Base-by-base conservation (phyloP, 2,329 filamentous ascomycete genomes). In the Fusarium proliferatum region DNA sequence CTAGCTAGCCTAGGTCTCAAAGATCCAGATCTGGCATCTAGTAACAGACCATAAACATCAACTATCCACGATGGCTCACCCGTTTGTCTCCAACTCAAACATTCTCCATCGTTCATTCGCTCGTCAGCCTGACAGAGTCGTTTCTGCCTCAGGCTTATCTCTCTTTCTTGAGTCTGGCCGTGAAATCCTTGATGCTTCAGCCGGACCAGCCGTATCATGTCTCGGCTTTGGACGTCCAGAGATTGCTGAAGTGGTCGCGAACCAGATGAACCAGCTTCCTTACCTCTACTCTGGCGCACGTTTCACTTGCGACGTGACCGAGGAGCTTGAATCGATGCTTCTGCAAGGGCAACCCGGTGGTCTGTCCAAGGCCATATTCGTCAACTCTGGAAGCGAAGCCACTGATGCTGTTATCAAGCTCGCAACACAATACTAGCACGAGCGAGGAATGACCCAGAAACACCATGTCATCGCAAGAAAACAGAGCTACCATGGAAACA, bases 401-500 rank as follows among this genome's bases (percentile, higher is more conserved):
- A 65, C 43, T 13, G 26, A 58, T 43, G 26, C 49, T 34, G 38
- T 49, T 17, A 49, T 58, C 33, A 58, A 58, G 30, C 64, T 49
- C 9, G 61, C 43, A n/a, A 43, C 43, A 9, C 38, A 58, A 71
- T 88, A 87, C 71, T 85, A 81, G 69, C 77, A 82, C 23, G 85
- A 87, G 55, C 77, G 76, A 7, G 79, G 80, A 13, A 75, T 84
- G 60, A 73, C 80, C 4, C 60, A 83, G 62, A 78, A 85, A 6
- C 73, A 79, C 9, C 80, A 83, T 49, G 83, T 86, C 69, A 84
- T 88, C n/a, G 79, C 82, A 0, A 77, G 86, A 6, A 78, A 80
- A 26, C 84, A 86, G 69, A 82, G 79, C 9, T 88, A 88, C 65
- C 87, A 88, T 73, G 86, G 87, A 10, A 87, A 85, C 64, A 88